These are phyloP conservation scores for Pseudogymnoascus sp. DNA, from an alignment of 2,329 filamentous ascomycete species.

Conservation along the genomic window DNA sequence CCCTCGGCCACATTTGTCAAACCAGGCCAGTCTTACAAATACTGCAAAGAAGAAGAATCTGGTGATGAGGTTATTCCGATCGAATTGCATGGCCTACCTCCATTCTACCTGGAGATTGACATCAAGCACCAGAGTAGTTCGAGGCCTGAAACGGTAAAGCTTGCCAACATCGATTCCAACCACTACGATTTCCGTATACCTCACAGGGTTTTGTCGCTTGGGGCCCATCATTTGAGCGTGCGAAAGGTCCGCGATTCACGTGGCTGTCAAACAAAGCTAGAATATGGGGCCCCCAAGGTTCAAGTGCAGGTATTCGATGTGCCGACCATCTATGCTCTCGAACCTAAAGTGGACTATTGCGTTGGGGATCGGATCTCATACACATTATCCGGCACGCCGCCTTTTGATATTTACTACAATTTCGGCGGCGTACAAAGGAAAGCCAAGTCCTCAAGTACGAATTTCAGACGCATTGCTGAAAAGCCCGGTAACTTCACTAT, in stretches of 20 bases:
- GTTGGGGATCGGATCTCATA: slow-evolving; percentile 93
- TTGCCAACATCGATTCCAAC: slow-evolving; percentile 68
- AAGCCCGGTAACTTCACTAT: slow-evolving; percentile 82
- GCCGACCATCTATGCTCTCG: slow-evolving; percentile 79
- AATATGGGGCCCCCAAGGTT: slow-evolving; percentile 63
- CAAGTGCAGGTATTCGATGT: slow-evolving; percentile 90
- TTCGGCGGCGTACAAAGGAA: slow-evolving; percentile 74
- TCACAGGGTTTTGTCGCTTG: slow-evolving; percentile 72
- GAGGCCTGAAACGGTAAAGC: slow-evolving; percentile 69
- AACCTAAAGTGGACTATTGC: slow-evolving; percentile 80
- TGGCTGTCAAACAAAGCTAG: slow-evolving; percentile 74
- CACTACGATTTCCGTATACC: slow-evolving; percentile 76
- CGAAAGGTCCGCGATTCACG: slow-evolving; percentile 80
- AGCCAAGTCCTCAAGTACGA: slow-evolving; percentile 69
- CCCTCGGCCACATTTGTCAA: slow-evolving; percentile 75
- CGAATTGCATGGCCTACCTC: slow-evolving; percentile 69
- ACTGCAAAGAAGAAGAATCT: slow-evolving; percentile 76
- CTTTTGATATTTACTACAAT: slow-evolving; percentile 86
- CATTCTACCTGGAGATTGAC: slow-evolving; percentile 84
- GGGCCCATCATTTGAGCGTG: slow-evolving; percentile 82
- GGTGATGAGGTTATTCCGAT: slow-evolving; percentile 84
- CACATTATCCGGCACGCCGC: slow-evolving; percentile 79
- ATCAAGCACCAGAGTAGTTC: slow-evolving; percentile 83
- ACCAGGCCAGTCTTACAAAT: slow-evolving; percentile 89
- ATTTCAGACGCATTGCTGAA: slow-evolving; percentile 88